Conservation (phyloP, 306 rosid species). For the Vigna hirtella region DNA sequence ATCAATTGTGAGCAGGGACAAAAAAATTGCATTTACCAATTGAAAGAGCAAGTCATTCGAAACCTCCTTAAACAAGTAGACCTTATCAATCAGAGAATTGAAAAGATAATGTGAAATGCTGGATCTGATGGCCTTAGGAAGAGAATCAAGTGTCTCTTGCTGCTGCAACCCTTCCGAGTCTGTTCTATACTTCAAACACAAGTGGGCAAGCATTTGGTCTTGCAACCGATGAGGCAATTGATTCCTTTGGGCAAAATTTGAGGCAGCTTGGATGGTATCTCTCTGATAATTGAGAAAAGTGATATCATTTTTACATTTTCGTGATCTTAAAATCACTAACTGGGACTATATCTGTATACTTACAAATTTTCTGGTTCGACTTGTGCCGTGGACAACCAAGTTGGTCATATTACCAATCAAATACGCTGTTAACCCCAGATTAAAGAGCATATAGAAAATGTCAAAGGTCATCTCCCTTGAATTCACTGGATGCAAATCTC, state of each 20-base stretch:
- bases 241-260: slow-evolving; percentile 92
- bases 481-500: slow-evolving; percentile 93
- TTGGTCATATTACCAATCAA: slow-evolving; percentile 99
- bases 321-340: not conserved
- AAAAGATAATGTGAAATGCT: slow-evolving; percentile 91
- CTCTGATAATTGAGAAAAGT: slow-evolving; percentile 58
- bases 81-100: slow-evolving; percentile 74
- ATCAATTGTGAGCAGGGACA: slow-evolving; percentile 11
- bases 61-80: slow-evolving; percentile 86
- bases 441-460: slow-evolving; percentile 88
- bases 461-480: slow-evolving; percentile 87
- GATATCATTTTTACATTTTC: not conserved
- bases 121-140: slow-evolving; percentile 93
- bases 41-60: slow-evolving; percentile 90
- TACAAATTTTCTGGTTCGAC: slow-evolving; percentile 87
- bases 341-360: slow-evolving; percentile 40
- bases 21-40: slow-evolving; percentile 64
- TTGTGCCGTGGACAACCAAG: slow-evolving; percentile 91
- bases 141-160: slow-evolving; percentile 90
- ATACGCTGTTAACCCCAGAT: slow-evolving; percentile 88
- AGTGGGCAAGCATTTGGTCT: slow-evolving; percentile 96
- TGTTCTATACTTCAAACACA: slow-evolving; percentile 89
- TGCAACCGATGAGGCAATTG: slow-evolving; percentile 79
- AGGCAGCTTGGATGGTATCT: slow-evolving; percentile 94
- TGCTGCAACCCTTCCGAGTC: slow-evolving; percentile 96